A percentile compares a stretch with the other conserved stretches of the same genome.
These are phyloP conservation scores for Neurospora sp. DNA, from an alignment of 495 filamentous ascomycete genomes.

Conservation along the genomic window DNA sequence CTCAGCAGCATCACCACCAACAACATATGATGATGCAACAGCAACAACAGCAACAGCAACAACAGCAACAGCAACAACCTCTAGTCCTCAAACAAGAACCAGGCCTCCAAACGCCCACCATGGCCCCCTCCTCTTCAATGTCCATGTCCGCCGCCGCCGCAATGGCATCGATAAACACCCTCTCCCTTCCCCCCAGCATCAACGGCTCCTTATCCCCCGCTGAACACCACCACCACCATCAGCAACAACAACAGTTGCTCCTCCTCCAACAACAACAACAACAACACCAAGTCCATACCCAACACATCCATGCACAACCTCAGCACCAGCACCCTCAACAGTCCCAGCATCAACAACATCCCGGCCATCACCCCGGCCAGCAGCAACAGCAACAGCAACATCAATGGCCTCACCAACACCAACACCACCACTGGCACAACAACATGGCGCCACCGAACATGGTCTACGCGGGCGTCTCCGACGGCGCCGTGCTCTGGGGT, in stretches of 20 bases:
- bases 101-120: background rate
- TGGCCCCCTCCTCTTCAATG: background rate
- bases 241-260: background rate
- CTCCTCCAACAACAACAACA: background rate
- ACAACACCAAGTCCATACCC: background rate
- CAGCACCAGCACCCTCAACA: background rate
- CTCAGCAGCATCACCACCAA: constrained; percentile 8
- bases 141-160: background rate
- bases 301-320: background rate
- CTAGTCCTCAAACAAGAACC: constrained; percentile 1
- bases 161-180: background rate
- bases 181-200: background rate
- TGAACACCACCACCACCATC: background rate
- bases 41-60: background rate
- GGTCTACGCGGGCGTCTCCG: constrained; percentile 35
- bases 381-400: constrained; percentile 6
- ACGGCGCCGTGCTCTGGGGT: constrained; percentile 36
- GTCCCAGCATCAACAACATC: background rate
- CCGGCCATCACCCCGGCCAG: background rate
- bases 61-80: background rate
- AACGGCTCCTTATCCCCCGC: background rate
- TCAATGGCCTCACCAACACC: background rate
- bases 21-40: constrained; percentile 1
- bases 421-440: background rate
- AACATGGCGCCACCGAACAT: constrained; percentile 20